A percentile compares a stretch with the other conserved stretches of the same genome.
phyloP scores from a whole-genome alignment of 2,329 filamentous ascomycete species.

The Trichoderma sp. region DNA sequence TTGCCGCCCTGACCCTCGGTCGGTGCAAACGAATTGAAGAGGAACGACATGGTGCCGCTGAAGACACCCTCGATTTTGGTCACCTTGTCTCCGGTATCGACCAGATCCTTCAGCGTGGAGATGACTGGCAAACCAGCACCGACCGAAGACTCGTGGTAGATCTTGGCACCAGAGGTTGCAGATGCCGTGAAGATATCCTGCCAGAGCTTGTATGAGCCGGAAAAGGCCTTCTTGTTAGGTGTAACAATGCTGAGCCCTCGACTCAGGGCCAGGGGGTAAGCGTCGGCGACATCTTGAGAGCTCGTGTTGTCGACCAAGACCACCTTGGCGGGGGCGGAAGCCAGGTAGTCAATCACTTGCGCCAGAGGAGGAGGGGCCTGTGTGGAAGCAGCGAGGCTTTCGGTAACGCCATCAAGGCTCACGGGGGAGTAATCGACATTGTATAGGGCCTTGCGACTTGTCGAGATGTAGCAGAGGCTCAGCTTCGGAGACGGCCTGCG shows the following conservation, averaged over 20 bases:
- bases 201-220: constrained; percentile 78
- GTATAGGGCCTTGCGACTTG: constrained; percentile 80
- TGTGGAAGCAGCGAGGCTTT: constrained; percentile 63
- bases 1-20: constrained; percentile 70
- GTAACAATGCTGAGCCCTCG: constrained; percentile 89
- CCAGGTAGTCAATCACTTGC: constrained; percentile 76
- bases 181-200: constrained; percentile 80
- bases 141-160: constrained; percentile 95
- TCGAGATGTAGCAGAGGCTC: constrained; percentile 80
- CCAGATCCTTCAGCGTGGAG: constrained; percentile 89
- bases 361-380: constrained; percentile 67
- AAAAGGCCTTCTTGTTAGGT: constrained; percentile 98
- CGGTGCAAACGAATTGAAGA: constrained; percentile 97
- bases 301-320: constrained; percentile 96
- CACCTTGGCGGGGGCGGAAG: constrained; percentile 72
- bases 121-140: constrained; percentile 93
- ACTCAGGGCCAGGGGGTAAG: constrained; percentile 79
- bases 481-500: constrained; percentile 70
- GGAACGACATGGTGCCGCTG: constrained; percentile 95
- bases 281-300: constrained; percentile 78
- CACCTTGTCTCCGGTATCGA: constrained; percentile 89
- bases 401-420: constrained; percentile 59
- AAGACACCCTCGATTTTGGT: constrained; percentile 96
- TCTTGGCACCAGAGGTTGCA: constrained; percentile 68
- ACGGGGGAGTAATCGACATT: constrained; percentile 71